Evolutionary conservation across 352 stramenopile genomes (phyloP).

Genomic region (Pythium pyrilobum): DNA sequence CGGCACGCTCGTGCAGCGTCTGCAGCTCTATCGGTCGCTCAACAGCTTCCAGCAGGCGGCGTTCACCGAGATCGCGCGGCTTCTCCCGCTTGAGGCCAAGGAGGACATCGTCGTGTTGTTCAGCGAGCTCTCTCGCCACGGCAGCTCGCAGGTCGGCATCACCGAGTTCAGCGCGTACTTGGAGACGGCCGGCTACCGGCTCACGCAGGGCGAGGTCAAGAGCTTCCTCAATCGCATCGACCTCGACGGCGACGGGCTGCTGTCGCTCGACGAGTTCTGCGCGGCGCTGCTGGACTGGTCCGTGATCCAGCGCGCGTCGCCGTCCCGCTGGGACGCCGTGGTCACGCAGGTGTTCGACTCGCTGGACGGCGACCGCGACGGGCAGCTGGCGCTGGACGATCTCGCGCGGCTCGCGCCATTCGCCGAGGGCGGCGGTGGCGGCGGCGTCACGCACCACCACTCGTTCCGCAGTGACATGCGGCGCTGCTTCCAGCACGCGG

Average conservation of each 20-base stretch:
- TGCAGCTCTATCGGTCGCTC: slow-evolving; percentile 71
- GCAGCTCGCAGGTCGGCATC: slow-evolving; percentile 39
- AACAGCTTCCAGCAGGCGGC: slow-evolving; percentile 66
- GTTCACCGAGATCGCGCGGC: slow-evolving; percentile 47
- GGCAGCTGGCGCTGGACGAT: slow-evolving; percentile 37
- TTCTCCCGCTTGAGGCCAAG: slow-evolving; percentile 49
- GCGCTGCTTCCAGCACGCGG: slow-evolving; percentile 53
- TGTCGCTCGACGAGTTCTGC: slow-evolving; percentile 61
- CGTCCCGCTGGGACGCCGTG: slow-evolving; percentile 26
- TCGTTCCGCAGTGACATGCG: slow-evolving; percentile 58
- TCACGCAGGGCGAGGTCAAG: slow-evolving; percentile 55
- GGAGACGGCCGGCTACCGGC: slow-evolving; percentile 43
- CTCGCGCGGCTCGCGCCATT: slow-evolving; percentile 44
- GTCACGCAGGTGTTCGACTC: slow-evolving; percentile 38
- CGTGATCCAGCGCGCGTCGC: slow-evolving; percentile 35
- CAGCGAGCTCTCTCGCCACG: slow-evolving; percentile 49
- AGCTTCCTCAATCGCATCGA: slow-evolving; percentile 58
- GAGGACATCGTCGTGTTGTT: slow-evolving; percentile 65
- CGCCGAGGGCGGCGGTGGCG: background rate
- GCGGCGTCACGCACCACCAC: slow-evolving; percentile 23
- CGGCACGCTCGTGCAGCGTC: slow-evolving; percentile 63
- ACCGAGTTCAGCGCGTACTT: slow-evolving; percentile 52
- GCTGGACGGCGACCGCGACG: slow-evolving; percentile 50
- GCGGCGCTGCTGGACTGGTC: slow-evolving; percentile 66
- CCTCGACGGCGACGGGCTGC: slow-evolving; percentile 50